phyloP scores from a whole-genome alignment of 2,329 filamentous ascomycete genomes.

The Trichoderma semiorbis region DNA sequence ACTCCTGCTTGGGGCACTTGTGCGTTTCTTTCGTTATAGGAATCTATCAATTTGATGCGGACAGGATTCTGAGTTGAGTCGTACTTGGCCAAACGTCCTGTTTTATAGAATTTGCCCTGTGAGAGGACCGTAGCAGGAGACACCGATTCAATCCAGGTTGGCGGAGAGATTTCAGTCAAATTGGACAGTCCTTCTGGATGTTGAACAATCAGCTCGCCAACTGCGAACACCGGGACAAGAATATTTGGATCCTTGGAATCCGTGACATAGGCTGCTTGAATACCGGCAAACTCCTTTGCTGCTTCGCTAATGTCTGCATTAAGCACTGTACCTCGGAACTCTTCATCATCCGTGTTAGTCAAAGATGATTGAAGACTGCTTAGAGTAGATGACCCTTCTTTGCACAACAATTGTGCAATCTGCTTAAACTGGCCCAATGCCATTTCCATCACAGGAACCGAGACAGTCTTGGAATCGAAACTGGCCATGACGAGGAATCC shows the following conservation, averaged over 20 bases:
- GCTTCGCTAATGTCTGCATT: conserved; percentile 20
- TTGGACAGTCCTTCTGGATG: conserved; percentile 16
- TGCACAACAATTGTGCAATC: conserved; percentile 49
- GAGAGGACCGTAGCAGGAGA: conserved; percentile 21
- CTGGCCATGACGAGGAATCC: conserved; percentile 60
- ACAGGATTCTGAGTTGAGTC: conserved; percentile 25
- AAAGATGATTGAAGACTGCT: conserved; percentile 33
- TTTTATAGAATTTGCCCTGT: conserved; percentile 36
- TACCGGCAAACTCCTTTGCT: conserved; percentile 25
- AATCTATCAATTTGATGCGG: conserved; percentile 31
- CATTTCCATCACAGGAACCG: conserved; percentile 48
- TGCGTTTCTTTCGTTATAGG: conserved; percentile 14
- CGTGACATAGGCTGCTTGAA: conserved; percentile 39
- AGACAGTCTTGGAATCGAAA: conserved; percentile 60
- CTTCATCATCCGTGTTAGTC: conserved; percentile 32
- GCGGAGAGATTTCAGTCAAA: neutral
- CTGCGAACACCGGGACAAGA: conserved; percentile 38
- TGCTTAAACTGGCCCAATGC: conserved; percentile 51
- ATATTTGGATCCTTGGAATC: conserved; percentile 34
- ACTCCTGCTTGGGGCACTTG: neutral
- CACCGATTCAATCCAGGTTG: conserved; percentile 1
- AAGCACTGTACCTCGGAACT: conserved; percentile 30
- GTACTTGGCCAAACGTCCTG: conserved; percentile 40
- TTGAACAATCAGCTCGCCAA: conserved; percentile 45
- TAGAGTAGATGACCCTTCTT: conserved; percentile 32